Conservation (phyloP, 805 yeast species). For the Saccharomycopsis babjevae region DNA sequence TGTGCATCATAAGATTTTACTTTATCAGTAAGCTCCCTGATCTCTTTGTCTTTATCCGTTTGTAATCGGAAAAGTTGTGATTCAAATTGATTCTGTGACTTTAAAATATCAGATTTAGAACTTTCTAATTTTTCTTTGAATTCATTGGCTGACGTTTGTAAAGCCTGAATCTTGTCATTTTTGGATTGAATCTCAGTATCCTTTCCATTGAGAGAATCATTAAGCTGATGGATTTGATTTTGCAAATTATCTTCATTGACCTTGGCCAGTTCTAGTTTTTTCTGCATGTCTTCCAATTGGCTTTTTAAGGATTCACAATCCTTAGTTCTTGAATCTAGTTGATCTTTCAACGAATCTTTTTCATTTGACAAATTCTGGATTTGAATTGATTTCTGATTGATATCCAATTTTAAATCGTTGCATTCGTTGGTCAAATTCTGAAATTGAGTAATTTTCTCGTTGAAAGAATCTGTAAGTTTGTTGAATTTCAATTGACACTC, state of each 20-base stretch:
- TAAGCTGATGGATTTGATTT: neutral
- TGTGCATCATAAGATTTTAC: neutral
- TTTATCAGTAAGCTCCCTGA: neutral
- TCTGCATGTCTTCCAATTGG: neutral
- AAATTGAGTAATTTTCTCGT: neutral
- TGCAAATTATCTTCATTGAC: neutral
- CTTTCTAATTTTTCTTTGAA: neutral
- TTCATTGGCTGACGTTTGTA: neutral
- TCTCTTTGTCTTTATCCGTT: neutral
- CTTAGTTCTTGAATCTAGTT: neutral
- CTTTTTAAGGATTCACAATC: neutral
- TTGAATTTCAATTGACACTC: neutral
- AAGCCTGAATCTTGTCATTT: neutral
- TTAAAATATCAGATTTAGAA: neutral
- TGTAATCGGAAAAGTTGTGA: neutral
- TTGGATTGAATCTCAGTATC: neutral
- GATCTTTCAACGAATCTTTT: neutral
- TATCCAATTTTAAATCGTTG: neutral
- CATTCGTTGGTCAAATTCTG: neutral
- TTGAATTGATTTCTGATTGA: neutral
- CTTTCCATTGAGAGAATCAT: neutral
- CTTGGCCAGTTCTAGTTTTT: neutral
- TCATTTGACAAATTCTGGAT: neutral
- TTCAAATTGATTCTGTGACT: neutral
- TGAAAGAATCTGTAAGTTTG: neutral